These are phyloP conservation scores for Mediolabrus comicus DNA, from an alignment of 108 stramenopile species.

Conservation along the genomic window DNA sequence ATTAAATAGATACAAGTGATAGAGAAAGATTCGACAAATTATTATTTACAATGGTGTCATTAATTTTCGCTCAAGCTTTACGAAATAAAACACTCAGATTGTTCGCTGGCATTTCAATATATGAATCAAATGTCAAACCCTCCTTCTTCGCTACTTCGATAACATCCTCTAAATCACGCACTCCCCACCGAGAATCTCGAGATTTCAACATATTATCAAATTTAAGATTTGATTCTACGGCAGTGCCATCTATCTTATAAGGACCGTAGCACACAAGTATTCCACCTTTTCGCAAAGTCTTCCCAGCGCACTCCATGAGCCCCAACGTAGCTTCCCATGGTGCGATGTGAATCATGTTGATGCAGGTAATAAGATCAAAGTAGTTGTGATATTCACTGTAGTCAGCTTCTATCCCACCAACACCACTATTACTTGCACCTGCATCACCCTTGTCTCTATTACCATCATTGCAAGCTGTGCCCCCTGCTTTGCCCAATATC, in stretches of 20 bases:
- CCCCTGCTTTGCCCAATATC: conserved; percentile 18
- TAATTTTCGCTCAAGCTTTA: too few species aligned
- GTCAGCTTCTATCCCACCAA: not conserved
- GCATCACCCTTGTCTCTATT: conserved; percentile 22
- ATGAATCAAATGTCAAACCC: conserved; percentile 54
- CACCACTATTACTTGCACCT: not conserved
- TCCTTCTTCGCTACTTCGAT: conserved; percentile 47
- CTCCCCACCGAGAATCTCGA: conserved; percentile 59
- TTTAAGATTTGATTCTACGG: conserved; percentile 74
- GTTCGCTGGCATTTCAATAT: conserved; percentile 87
- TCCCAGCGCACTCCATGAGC: conserved; percentile 61
- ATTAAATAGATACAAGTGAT: not conserved
- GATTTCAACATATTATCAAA: conserved; percentile 70
- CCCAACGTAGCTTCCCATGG: conserved; percentile 84
- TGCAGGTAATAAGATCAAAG: conserved; percentile 64
- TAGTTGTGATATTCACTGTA: conserved; percentile 10
- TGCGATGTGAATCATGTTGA: conserved; percentile 90
- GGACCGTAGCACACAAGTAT: conserved; percentile 77
- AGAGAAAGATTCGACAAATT: not conserved
- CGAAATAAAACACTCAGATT: conserved; percentile 75
- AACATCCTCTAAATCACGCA: conserved; percentile 77
- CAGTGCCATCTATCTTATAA: conserved; percentile 63
- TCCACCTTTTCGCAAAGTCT: conserved; percentile 49
- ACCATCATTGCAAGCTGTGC: conserved; percentile 17
- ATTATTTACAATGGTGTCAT: not conserved